A percentile compares a stretch with the other conserved stretches of the same genome.
Evolutionary conservation across 2,329 filamentous ascomycete genomes (phyloP).

Genomic region (Bipolaris sorokiniana): DNA sequence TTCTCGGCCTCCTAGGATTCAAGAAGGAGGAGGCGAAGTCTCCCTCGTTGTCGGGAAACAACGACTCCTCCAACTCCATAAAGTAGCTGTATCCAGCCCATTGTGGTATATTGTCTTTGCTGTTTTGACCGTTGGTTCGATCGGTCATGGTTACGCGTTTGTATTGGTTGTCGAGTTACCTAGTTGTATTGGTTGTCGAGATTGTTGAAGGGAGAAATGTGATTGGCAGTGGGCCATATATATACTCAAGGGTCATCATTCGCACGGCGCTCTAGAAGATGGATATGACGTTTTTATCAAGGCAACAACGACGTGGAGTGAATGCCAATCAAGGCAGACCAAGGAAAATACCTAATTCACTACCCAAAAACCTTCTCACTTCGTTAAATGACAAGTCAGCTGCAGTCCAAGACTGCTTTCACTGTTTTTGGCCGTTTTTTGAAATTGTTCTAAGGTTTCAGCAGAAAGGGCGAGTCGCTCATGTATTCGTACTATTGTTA

Average conservation of each 20-base stretch:
- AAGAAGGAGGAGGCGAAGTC: conserved; percentile 9
- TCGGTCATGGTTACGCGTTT: background rate
- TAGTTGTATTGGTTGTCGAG: background rate
- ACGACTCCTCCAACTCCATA: conserved; percentile 2
- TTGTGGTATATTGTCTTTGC: background rate
- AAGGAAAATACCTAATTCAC: background rate
- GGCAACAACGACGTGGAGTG: background rate
- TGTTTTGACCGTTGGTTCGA: background rate
- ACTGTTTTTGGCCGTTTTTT: too few relatives aligned
- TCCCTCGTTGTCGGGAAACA: conserved; percentile 7
- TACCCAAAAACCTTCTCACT: background rate
- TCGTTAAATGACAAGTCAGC: background rate
- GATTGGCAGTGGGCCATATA: background rate
- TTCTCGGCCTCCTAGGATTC: background rate
- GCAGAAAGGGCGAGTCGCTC: too few relatives aligned
- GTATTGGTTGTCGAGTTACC: too few relatives aligned
- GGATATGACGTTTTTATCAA: background rate
- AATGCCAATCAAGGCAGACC: background rate
- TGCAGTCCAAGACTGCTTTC: too few relatives aligned
- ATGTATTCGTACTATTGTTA: background rate
- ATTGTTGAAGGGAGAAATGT: background rate
- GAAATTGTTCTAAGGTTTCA: too few relatives aligned
- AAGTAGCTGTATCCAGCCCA: background rate
- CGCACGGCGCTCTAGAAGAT: background rate
- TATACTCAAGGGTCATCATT: background rate